phyloP scores from a whole-genome alignment of 768 basidiomycete genomes.

The Tylopilus vinaceipallidus region DNA sequence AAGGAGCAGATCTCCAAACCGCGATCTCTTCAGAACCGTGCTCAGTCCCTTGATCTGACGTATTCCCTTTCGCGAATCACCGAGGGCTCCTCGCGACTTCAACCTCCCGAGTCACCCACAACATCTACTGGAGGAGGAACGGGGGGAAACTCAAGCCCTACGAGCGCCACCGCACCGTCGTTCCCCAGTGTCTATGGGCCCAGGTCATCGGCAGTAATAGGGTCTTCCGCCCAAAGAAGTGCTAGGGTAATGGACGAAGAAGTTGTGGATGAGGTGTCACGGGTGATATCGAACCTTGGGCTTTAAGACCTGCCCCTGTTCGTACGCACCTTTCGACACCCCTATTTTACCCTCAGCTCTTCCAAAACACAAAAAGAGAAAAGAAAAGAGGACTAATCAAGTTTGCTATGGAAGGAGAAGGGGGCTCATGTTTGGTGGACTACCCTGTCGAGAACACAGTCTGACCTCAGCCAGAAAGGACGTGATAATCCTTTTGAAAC shows the following conservation, averaged over 20 bases:
- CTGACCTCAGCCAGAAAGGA: conserved; percentile 21
- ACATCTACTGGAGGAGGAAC: conserved; percentile 71
- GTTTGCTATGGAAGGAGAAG: conserved; percentile 8
- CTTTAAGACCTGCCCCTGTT: conserved; percentile 37
- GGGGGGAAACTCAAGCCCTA: conserved; percentile 76
- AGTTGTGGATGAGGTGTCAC: conserved; percentile 65
- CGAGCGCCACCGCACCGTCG: conserved; percentile 70
- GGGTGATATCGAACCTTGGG: conserved; percentile 76
- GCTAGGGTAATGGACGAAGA: conserved; percentile 49
- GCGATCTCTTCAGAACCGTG: conserved; percentile 80
- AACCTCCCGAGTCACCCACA: conserved; percentile 78
- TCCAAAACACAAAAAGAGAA: conserved; percentile 2
- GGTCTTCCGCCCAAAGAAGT: conserved; percentile 43
- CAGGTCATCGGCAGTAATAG: conserved; percentile 47
- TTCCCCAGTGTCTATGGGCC: conserved; percentile 86
- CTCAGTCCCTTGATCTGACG: conserved; percentile 86
- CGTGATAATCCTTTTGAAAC: conserved; percentile 19
- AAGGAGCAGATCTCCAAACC: conserved; percentile 76
- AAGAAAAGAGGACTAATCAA: conserved; percentile 3
- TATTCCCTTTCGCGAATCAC: conserved; percentile 81
- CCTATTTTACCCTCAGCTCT: conserved; percentile 8
- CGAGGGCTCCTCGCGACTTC: conserved; percentile 58
- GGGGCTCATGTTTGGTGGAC: conserved; percentile 12
- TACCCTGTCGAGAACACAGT: conserved; percentile 21
- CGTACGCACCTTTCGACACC: conserved; percentile 10